Base-by-base conservation (phyloP, 208 protist species). In the Leptomonas pyrrhocoris region DNA sequence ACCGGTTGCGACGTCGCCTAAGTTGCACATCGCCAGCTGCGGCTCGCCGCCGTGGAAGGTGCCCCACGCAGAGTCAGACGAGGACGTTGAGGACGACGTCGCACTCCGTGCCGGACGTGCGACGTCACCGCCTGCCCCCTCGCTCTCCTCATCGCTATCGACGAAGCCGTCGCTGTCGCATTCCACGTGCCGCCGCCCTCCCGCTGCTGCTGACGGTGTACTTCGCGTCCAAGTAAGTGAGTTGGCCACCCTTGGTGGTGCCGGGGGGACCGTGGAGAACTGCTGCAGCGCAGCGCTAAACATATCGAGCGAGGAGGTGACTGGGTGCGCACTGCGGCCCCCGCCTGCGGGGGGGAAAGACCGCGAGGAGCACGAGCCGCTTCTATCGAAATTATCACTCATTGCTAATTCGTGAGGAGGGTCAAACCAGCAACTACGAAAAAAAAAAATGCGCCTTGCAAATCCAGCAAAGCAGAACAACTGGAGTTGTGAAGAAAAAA, bases 41-140 rank as follows among this genome's bases (percentile, higher is more conserved):
- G 63, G 56, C 28, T 78, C 65, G 21, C 57, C 68, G 25, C 69
- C 74, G 12, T 38, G 61, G 25, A 86, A 73, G 21, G 73, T 79
- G 19, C 77, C 81, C 81, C 81, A 86, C 42, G 77, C 72, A 23
- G 70, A 74, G n/a, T 81, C 82, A 5, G 71, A 71, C 0, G 66
- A 77, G 1, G 62, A 71, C n/a, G 70, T 57, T 7, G 57, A 49
- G 21, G 68, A 70, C 34, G 43, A 48, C 6, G 0, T 23, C 16
- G 49, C n/a, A 11, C 36, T 51, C 1, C 56, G 28, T 6, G 45
- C 36, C 9, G 46, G 62, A 9, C 64, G 48, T 13, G 12, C n/a
- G 25, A 27, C 53, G n/a, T 23, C 28, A 7, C 40, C 56, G 15
- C 28, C 12, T 9, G 16, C 21, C 3, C 4, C 48, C 31, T 45